Evolutionary conservation across 306 rosid genomes (phyloP).

Genomic region (Medicago lupulina): DNA sequence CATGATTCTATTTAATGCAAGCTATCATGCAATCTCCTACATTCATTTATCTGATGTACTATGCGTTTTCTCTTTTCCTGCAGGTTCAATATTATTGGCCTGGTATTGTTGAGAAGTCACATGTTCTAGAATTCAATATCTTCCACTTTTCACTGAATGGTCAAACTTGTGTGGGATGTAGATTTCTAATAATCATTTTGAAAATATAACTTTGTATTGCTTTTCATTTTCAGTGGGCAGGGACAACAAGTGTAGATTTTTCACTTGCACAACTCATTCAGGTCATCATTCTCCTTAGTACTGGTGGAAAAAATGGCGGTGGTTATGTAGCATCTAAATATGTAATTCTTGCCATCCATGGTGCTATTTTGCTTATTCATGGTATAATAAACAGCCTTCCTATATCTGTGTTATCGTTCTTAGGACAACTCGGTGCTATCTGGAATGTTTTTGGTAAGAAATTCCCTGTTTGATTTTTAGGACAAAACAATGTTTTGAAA

Average conservation of each 20-base stretch:
- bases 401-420: slow-evolving; percentile 72
- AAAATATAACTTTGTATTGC: slow-evolving; percentile 34
- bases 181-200: slow-evolving; percentile 26
- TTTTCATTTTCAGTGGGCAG: slow-evolving; percentile 92
- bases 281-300: slow-evolving; percentile 87
- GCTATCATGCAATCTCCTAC: no score
- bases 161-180: slow-evolving; percentile 40
- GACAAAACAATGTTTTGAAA: not conserved
- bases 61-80: slow-evolving; percentile 43
- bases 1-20: no score
- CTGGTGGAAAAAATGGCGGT: slow-evolving; percentile 84
- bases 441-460: slow-evolving; percentile 80
- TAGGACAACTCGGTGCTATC: slow-evolving; percentile 79
- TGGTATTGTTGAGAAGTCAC: slow-evolving; percentile 60
- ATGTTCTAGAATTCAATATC: slow-evolving; percentile 37
- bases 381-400: slow-evolving; percentile 83
- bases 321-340: slow-evolving; percentile 84
- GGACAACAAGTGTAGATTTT: slow-evolving; percentile 84
- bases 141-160: slow-evolving; percentile 36
- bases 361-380: slow-evolving; percentile 74
- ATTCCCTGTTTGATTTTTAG: not conserved
- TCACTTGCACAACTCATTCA: slow-evolving; percentile 84
- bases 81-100: slow-evolving; percentile 98
- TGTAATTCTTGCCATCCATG: slow-evolving; percentile 72
- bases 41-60: slow-evolving; percentile 38